These are phyloP conservation scores for Quercus ilex DNA, from an alignment of 306 rosid genomes.

Conservation along the genomic window DNA sequence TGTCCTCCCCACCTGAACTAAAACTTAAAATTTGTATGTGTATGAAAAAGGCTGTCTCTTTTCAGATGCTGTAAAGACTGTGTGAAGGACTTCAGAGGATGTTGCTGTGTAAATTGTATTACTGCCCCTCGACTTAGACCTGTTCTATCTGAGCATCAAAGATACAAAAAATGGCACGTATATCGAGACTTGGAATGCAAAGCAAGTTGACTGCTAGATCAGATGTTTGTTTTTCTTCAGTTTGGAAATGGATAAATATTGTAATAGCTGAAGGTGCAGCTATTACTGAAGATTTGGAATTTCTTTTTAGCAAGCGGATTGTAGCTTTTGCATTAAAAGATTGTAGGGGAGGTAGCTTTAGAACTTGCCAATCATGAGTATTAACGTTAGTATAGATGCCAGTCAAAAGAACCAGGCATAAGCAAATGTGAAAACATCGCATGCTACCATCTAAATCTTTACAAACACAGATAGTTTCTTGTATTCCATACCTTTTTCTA, in stretches of 20 bases:
- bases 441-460: no score
- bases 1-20: neutral
- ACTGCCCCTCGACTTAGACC: constrained; percentile 83
- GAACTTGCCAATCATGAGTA: no score
- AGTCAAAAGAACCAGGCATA: no score
- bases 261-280: neutral
- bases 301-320: neutral
- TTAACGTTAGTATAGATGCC: no score
- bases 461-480: no score
- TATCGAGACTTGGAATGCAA: constrained; percentile 57
- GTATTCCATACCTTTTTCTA: no score
- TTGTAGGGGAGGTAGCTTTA: no score
- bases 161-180: constrained; percentile 79
- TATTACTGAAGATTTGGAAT: neutral
- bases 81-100: constrained; percentile 59
- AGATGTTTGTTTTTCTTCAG: neutral
- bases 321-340: no score
- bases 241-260: neutral
- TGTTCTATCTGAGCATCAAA: constrained; percentile 51
- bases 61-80: constrained; percentile 76
- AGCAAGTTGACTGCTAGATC: constrained; percentile 33
- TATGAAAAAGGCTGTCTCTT: neutral
- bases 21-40: neutral
- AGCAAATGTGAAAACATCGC: no score
- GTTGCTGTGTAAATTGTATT: constrained; percentile 74